Evolutionary conservation across 768 basidiomycete species (phyloP).

Genomic region (Boletellus emodensis): DNA sequence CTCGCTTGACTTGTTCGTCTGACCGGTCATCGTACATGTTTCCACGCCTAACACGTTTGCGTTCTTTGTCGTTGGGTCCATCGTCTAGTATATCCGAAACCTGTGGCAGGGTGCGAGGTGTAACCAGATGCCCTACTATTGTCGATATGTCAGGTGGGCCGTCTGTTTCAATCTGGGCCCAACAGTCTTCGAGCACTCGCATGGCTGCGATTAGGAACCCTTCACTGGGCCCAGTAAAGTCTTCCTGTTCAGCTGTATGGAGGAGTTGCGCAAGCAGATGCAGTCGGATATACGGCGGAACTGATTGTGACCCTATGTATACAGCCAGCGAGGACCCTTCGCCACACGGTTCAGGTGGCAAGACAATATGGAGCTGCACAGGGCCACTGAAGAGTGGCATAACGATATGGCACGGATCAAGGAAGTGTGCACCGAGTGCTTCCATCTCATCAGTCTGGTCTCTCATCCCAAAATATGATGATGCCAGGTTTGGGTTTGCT

Average conservation of each 20-base stretch:
- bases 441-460: conserved; percentile 40
- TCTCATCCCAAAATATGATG: conserved; percentile 11
- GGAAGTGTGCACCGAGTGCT: conserved; percentile 53
- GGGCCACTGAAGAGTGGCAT: conserved; percentile 65
- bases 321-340: conserved; percentile 57
- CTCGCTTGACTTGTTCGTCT: conserved; percentile 46
- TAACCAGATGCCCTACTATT: conserved; percentile 46
- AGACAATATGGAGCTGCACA: conserved; percentile 62
- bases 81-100: conserved; percentile 14
- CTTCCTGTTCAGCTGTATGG: conserved; percentile 46
- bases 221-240: conserved; percentile 61
- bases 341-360: conserved; percentile 38
- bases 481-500: conserved; percentile 27
- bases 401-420: conserved; percentile 44
- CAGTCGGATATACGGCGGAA: conserved; percentile 79
- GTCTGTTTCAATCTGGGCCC: conserved; percentile 60
- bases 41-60: not conserved
- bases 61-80: not conserved
- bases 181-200: conserved; percentile 66
- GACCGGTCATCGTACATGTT: conserved; percentile 39
- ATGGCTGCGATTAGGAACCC: conserved; percentile 70
- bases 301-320: conserved; percentile 64
- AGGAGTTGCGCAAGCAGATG: conserved; percentile 72
- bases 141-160: conserved; percentile 74
- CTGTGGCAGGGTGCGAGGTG: conserved; percentile 9